Percentiles rank a stretch among this genome's conserved stretches.
phyloP scores from a whole-genome alignment of 2,329 filamentous ascomycete genomes.

The Sarocladiaceae sp. region DNA sequence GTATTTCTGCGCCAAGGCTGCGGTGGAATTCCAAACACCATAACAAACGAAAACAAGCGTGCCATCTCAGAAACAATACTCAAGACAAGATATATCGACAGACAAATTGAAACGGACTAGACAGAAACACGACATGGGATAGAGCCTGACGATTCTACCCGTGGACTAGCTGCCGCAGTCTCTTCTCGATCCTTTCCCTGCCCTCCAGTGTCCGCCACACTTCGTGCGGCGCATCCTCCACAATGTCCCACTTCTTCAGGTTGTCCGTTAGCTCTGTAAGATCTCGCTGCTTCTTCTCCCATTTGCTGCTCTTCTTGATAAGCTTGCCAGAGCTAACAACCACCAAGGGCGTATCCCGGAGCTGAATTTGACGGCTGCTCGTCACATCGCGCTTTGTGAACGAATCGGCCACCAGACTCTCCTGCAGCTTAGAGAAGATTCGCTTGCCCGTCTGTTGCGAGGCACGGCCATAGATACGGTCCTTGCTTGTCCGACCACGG shows the following conservation, averaged over 20 bases:
- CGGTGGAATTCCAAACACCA: too few relatives aligned
- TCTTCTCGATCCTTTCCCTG: constrained; percentile 70
- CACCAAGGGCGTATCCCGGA: constrained; percentile 68
- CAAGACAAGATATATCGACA: too few relatives aligned
- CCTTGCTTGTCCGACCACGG: constrained; percentile 71
- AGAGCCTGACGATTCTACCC: constrained; percentile 15
- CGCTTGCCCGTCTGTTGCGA: constrained; percentile 77
- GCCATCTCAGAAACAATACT: neutral
- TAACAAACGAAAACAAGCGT: neutral
- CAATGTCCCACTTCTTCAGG: constrained; percentile 79
- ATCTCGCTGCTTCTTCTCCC: constrained; percentile 83
- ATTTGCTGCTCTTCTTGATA: constrained; percentile 61
- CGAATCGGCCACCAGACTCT: constrained; percentile 81
- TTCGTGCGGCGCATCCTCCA: constrained; percentile 77
- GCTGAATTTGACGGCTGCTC: constrained; percentile 75
- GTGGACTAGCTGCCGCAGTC: constrained; percentile 64
- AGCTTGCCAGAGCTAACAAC: constrained; percentile 79
- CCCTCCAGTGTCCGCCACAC: constrained; percentile 79
- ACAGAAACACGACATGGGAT: neutral
- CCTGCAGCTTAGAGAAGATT: constrained; percentile 88
- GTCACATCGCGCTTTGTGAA: constrained; percentile 80
- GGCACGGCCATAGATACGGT: constrained; percentile 78
- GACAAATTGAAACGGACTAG: neutral
- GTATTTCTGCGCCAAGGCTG: too few relatives aligned
- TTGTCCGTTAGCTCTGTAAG: constrained; percentile 76